These are phyloP conservation scores for Hamamelis virginiana DNA, from an alignment of 164 flowering plant genomes.

Conservation along the genomic window DNA sequence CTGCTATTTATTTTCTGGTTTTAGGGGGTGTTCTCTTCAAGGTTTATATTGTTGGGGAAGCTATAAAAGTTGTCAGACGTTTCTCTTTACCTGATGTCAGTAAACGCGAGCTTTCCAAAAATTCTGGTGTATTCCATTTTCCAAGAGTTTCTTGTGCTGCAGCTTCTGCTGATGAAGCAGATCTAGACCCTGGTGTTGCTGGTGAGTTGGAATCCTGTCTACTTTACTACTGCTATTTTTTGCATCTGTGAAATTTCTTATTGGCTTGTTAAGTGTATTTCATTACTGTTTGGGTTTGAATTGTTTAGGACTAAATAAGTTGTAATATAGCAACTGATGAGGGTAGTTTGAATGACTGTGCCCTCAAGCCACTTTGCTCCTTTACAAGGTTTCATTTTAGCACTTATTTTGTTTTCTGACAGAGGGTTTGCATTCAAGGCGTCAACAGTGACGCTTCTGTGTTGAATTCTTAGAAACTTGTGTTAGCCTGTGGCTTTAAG, in stretches of 20 bases:
- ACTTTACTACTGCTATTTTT: neutral
- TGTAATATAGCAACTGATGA: neutral
- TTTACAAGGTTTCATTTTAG: neutral
- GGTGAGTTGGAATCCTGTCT: constrained; percentile 47
- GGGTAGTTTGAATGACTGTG: neutral
- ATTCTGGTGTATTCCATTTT: constrained; percentile 71
- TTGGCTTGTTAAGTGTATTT: neutral
- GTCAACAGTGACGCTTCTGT: neutral
- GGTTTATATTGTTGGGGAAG: constrained; percentile 89
- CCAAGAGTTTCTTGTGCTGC: constrained; percentile 98
- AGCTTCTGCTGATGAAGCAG: constrained; percentile 95
- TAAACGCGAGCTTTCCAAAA: constrained; percentile 50
- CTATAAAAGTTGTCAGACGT: constrained; percentile 86
- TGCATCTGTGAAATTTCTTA: neutral
- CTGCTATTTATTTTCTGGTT: constrained; percentile 1
- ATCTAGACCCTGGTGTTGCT: constrained; percentile 81
- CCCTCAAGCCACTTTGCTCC: neutral
- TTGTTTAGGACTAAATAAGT: neutral
- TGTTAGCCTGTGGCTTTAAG: neutral
- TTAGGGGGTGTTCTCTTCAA: constrained; percentile 94
- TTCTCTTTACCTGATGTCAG: constrained; percentile 88
- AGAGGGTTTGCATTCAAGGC: no score
- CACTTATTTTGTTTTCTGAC: no score
- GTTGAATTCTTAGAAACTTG: neutral
- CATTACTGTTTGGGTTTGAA: neutral